These are phyloP conservation scores for Gracilariopsis chorda DNA, from an alignment of 23 red algal species.

Conservation along the genomic window DNA sequence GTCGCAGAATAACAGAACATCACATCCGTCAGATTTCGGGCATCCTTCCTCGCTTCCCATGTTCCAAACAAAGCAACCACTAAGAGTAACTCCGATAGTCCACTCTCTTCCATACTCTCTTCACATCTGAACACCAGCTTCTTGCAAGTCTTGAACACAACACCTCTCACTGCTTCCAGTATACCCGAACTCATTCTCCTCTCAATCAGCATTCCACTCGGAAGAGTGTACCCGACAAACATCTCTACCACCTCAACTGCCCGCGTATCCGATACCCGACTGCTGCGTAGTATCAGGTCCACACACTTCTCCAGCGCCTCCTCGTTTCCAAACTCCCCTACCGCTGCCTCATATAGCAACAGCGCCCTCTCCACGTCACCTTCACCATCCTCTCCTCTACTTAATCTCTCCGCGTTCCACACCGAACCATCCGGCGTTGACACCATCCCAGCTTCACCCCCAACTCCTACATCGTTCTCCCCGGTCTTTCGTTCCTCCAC, in stretches of 20 bases:
- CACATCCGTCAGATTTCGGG: not conserved
- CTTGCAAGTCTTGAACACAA: not conserved
- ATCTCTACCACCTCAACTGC: not conserved
- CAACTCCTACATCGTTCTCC: not conserved
- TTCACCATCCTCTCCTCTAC: not conserved
- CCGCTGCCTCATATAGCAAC: not conserved
- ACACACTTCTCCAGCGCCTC: not conserved
- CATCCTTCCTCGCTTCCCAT: not conserved
- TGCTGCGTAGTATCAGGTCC: not conserved
- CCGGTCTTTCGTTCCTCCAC: not conserved
- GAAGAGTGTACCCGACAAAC: not conserved
- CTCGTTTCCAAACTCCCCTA: not conserved
- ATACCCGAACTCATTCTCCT: not conserved
- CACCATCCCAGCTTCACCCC: too few species aligned
- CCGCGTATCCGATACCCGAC: not conserved
- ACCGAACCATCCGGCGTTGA: not conserved
- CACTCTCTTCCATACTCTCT: not conserved
- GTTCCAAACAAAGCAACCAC: not conserved
- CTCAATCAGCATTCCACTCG: not conserved
- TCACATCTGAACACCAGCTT: not conserved
- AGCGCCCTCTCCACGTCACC: not conserved
- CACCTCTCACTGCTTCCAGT: not conserved
- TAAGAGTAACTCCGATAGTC: not conserved
- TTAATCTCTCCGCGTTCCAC: not conserved
- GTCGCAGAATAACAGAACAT: not conserved